phyloP scores from a whole-genome alignment of 352 stramenopile genomes.

The Saprolegnia diclina region DNA sequence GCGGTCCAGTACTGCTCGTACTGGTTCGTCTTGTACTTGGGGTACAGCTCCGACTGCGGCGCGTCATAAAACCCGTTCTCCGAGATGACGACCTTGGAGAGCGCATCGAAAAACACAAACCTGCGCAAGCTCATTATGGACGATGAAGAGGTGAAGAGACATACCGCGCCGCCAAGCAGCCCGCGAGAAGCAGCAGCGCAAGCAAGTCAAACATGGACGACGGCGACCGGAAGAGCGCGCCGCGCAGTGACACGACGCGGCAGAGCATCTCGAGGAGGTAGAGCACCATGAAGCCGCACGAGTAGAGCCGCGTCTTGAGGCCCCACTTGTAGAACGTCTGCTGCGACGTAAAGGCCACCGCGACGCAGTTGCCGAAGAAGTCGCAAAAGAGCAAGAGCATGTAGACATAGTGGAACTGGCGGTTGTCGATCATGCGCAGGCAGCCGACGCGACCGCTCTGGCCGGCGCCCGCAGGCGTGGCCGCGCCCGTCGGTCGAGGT shows the following conservation, averaged over 20 bases:
- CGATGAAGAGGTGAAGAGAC: constrained; percentile 18
- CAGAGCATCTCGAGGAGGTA: constrained; percentile 84
- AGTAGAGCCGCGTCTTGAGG: constrained; percentile 46
- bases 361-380: constrained; percentile 48
- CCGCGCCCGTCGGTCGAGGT: background rate
- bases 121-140: background rate
- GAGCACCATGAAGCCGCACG: constrained; percentile 62
- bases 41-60: constrained; percentile 27
- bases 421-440: constrained; percentile 15
- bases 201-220: constrained; percentile 78
- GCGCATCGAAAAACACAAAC: constrained; percentile 14
- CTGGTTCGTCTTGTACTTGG: constrained; percentile 29
- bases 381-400: constrained; percentile 81
- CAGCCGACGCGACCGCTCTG: constrained; percentile 10
- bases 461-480: background rate
- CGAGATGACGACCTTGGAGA: constrained; percentile 9
- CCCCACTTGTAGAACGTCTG: constrained; percentile 18
- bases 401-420: constrained; percentile 27
- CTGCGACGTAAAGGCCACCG: constrained; percentile 15
- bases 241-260: constrained; percentile 59
- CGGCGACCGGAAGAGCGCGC: constrained; percentile 71
- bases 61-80: constrained; percentile 7
- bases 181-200: constrained; percentile 62
- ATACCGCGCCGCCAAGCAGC: constrained; percentile 45
- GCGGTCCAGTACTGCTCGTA: constrained; percentile 66